Base-by-base conservation (phyloP, 345 rosid genomes). In the Linum trigynum region DNA sequence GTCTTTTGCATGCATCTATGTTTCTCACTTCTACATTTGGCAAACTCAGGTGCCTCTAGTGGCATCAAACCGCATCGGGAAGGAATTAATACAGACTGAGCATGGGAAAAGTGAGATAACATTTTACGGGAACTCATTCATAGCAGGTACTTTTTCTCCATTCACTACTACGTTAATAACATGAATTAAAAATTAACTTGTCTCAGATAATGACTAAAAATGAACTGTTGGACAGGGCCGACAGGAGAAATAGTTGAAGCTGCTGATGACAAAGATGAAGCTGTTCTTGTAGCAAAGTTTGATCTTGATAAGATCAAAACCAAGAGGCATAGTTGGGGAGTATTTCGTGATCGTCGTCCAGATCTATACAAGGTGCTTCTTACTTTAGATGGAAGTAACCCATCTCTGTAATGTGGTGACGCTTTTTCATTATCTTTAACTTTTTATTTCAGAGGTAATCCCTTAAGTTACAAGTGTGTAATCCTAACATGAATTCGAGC, bases 311-410 rank as follows among this genome's bases (percentile, higher is more conserved):
- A 69, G 78, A 84, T 90, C 67, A 94, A 85, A 75, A 59, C 68
- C 1, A 90, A 83, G 78, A 84, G 99, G 71, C 83, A 79, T 74
- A 72, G 99, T 50, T 90, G 99, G 97, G 97, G 92, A 16, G 76
- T 90, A 62, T 94, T 90, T 74, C 91, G 92, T 59, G 97, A 94
- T 76, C 89, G 91, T 0, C 84, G 95, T 40, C 97, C 99, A 1
- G 91, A 86, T 57, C 74, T 88, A 43, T 90, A 88, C 80, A 86
- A 85, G 83, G 97, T 80, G 75, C 92, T 94, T 71, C 80, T 94
- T 75, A 90, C 99, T 62, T 81, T 73, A 69, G 99, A 94, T 76
- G 99, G 99, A 66, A 78, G 71, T 65, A 76, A 71, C 57, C 70
- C 75, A 23, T 67, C 51, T 7, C 15, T 59, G 17, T 83, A 63